phyloP scores from a whole-genome alignment of 2,329 filamentous ascomycete species.

The Fusarium heterosporum region DNA sequence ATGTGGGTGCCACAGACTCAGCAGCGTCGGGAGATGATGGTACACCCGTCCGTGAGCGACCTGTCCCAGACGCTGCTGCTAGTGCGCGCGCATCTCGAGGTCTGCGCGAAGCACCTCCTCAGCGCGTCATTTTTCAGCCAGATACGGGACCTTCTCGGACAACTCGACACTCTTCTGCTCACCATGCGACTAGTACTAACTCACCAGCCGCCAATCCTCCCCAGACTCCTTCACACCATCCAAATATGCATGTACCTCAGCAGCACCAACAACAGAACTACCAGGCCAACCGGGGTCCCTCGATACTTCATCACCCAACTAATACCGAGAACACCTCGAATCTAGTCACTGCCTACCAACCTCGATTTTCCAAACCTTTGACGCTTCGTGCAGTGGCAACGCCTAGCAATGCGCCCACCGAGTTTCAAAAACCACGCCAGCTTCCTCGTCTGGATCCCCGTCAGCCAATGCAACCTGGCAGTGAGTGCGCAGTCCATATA shows the following conservation, averaged over 20 bases:
- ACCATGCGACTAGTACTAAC: conserved; percentile 52
- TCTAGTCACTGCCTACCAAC: conserved; percentile 77
- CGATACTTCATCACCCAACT: conserved; percentile 63
- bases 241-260: conserved; percentile 49
- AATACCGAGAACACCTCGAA: conserved; percentile 68
- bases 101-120: conserved; percentile 84
- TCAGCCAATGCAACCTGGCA: conserved; percentile 69
- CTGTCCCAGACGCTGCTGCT: conserved; percentile 63
- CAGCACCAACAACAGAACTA: conserved; percentile 45
- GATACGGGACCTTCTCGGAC: conserved; percentile 75
- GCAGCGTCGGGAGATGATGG: conserved; percentile 71
- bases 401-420: conserved; percentile 77
- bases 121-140: conserved; percentile 86
- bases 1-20: conserved; percentile 66
- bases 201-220: conserved; percentile 46
- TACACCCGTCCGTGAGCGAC: conserved; percentile 67
- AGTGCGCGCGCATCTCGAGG: conserved; percentile 71
- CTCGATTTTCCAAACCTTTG: conserved; percentile 70
- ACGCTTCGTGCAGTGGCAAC: conserved; percentile 80
- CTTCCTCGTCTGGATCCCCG: conserved; percentile 54
- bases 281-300: conserved; percentile 56
- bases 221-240: conserved; percentile 51
- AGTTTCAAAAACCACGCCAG: conserved; percentile 66
- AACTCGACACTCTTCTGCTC: conserved; percentile 66
- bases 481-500: conserved; percentile 57